These are phyloP conservation scores for Dryas drummondii DNA, from an alignment of 306 rosid genomes.

Conservation along the genomic window DNA sequence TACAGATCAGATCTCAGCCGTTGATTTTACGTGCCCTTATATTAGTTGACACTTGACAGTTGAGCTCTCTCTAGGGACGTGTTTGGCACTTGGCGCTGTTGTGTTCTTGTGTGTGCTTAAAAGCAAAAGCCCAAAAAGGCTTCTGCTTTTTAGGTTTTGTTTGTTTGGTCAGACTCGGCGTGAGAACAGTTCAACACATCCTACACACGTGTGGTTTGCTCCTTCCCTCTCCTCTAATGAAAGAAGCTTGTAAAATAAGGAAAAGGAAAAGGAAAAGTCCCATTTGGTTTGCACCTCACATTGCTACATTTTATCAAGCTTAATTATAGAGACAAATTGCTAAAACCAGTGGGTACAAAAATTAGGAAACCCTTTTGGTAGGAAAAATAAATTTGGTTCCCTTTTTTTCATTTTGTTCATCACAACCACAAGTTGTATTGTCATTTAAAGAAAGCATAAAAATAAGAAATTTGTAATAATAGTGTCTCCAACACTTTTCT, in stretches of 20 bases:
- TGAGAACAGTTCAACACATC: slow-evolving; percentile 1
- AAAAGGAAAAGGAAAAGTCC: background rate
- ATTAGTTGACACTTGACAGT: background rate
- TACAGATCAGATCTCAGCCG: slow-evolving; percentile 35
- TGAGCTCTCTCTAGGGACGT: background rate
- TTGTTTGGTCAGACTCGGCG: slow-evolving; percentile 1
- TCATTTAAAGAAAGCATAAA: background rate
- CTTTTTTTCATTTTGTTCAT: background rate
- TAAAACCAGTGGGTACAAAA: background rate
- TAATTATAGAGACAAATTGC: too few relatives aligned
- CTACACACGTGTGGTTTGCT: background rate
- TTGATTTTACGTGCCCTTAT: background rate
- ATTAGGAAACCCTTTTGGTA: too few relatives aligned
- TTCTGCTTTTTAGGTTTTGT: background rate
- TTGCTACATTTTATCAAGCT: background rate
- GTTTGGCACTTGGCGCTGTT: slow-evolving; percentile 8
- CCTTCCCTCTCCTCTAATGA: background rate
- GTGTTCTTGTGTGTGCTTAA: background rate
- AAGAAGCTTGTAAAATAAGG: background rate
- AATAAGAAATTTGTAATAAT: background rate
- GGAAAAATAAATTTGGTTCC: background rate
- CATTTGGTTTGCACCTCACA: background rate
- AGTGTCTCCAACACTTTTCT: too few relatives aligned
- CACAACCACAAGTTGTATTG: background rate
- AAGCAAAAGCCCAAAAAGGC: background rate